Conservation (phyloP, 169 alveolate species). For the Plasmodium inui region DNA sequence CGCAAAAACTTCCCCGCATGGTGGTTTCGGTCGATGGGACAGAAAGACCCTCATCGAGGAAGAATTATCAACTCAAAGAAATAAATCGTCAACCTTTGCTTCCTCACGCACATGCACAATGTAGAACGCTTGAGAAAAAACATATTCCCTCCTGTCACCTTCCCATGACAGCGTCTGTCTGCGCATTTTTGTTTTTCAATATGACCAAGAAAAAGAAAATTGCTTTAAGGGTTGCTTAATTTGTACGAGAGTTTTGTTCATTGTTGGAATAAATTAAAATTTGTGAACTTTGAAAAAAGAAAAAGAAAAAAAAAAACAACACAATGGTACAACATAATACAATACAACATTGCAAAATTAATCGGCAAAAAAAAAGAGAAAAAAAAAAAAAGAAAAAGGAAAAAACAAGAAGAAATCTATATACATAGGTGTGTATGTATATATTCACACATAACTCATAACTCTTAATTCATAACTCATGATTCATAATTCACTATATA, state of each 20-base stretch:
- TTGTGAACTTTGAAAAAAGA: conserved; percentile 10
- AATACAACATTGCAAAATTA: conserved; percentile 1
- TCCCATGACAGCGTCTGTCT: not conserved
- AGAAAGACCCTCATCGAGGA: not conserved
- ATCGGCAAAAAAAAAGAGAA: not conserved
- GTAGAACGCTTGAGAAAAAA: not conserved
- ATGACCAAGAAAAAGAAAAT: not conserved
- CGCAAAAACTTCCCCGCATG: not conserved
- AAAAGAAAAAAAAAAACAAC: not conserved
- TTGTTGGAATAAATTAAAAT: not conserved
- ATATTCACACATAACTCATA: not conserved
- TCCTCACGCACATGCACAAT: not conserved
- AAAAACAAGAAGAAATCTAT: not conserved
- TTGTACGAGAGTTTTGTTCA: not conserved
- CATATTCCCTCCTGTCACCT: not conserved
- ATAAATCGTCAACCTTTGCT: not conserved
- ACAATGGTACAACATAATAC: not conserved
- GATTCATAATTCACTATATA: not conserved
- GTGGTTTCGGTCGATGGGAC: not conserved
- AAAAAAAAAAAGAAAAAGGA: not conserved
- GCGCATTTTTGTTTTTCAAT: not conserved
- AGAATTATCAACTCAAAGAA: not conserved
- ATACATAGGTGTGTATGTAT: not conserved
- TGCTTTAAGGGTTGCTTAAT: not conserved
- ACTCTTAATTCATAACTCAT: not conserved